These are phyloP conservation scores for Ceratopteris richardii DNA, from an alignment of 75 land plant genomes.

Conservation along the genomic window DNA sequence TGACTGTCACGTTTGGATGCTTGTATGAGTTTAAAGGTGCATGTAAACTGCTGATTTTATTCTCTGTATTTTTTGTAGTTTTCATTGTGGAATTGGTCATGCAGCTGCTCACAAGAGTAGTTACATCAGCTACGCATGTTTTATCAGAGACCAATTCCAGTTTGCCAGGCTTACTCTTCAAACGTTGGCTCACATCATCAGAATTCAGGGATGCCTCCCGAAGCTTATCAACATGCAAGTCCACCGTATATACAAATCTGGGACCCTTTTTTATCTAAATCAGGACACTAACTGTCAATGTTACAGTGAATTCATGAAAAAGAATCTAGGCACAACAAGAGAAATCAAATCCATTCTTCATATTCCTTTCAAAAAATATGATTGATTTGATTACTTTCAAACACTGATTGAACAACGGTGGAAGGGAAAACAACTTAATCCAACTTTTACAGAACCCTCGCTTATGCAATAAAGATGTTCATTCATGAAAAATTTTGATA, in stretches of 20 bases:
- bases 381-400: no score
- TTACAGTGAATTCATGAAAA: no score
- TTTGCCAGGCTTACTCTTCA: slow-evolving; percentile 57
- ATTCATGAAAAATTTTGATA: no score
- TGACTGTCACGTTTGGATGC: slow-evolving; percentile 61
- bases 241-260: slow-evolving; percentile 82
- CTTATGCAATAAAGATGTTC: no score
- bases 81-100: background rate
- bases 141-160: slow-evolving; percentile 42
- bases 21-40: background rate
- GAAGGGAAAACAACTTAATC: no score
- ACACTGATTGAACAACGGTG: no score
- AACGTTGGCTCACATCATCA: slow-evolving; percentile 49
- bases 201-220: slow-evolving; percentile 42
- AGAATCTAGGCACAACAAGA: no score
- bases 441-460: no score
- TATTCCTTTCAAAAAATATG: no score
- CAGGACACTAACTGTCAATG: no score
- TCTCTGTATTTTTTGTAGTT: background rate
- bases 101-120: slow-evolving; percentile 21
- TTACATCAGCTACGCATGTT: slow-evolving; percentile 26
- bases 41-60: background rate
- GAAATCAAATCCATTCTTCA: no score
- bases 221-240: slow-evolving; percentile 65
- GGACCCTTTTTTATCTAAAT: slow-evolving; percentile 46